A percentile compares a stretch with the other conserved stretches of the same genome.
Evolutionary conservation across 2,329 filamentous ascomycete genomes (phyloP).

Genomic region (Bertia moriformis): DNA sequence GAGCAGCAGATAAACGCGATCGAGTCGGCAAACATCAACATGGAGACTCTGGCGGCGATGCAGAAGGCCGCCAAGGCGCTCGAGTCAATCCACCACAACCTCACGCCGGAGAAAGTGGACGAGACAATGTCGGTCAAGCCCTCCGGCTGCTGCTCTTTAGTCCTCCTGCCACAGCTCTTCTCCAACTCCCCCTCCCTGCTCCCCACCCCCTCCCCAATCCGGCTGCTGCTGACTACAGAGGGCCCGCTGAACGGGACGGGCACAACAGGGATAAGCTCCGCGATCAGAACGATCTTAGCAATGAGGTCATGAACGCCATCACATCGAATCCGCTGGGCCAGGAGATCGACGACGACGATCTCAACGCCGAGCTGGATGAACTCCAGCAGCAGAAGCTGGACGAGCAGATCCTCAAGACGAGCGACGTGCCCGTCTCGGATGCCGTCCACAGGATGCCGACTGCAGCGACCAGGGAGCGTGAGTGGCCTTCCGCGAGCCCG

Average conservation of each 20-base stretch:
- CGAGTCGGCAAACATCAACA: constrained; percentile 96
- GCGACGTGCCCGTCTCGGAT: constrained; percentile 68
- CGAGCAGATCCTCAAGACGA: constrained; percentile 83
- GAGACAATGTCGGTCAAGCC: constrained; percentile 76
- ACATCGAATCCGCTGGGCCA: constrained; percentile 54
- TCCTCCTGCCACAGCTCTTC: constrained; percentile 1
- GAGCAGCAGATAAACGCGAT: constrained; percentile 95
- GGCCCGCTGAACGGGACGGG: constrained; percentile 13
- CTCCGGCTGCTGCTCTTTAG: too few relatives aligned
- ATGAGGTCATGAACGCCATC: constrained; percentile 82
- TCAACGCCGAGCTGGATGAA: constrained; percentile 72
- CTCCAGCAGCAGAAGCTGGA: constrained; percentile 88
- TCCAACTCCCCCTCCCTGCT: too few relatives aligned
- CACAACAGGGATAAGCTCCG: constrained; percentile 67
- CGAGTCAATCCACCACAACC: constrained; percentile 78
- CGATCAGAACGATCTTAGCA: constrained; percentile 82
- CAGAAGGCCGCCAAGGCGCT: constrained; percentile 80
- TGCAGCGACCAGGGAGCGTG: constrained; percentile 62
- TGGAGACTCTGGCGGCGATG: constrained; percentile 89
- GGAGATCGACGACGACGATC: constrained; percentile 67
- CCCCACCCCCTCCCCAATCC: background rate
- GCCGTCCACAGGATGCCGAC: constrained; percentile 64
- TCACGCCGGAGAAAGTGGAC: constrained; percentile 90
- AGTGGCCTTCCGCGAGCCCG: constrained; percentile 23
- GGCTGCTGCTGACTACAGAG: constrained; percentile 3